These are phyloP conservation scores for Aspergillus floridensis DNA, from an alignment of 2,329 filamentous ascomycete species.

Conservation along the genomic window DNA sequence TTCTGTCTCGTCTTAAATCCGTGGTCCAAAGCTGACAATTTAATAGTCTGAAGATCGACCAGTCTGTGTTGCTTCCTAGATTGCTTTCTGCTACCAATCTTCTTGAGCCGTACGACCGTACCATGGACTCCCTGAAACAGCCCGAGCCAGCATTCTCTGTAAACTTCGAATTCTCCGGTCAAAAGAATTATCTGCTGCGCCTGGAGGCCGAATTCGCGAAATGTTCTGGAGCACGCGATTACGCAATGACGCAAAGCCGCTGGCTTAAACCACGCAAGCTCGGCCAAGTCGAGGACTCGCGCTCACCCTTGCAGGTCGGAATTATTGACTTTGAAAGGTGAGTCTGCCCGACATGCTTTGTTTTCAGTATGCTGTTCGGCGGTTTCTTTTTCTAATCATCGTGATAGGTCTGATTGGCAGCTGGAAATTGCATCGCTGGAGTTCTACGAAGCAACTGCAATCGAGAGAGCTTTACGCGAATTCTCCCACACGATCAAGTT, in stretches of 20 bases:
- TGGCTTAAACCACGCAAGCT: constrained; percentile 33
- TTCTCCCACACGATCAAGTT: constrained; percentile 33
- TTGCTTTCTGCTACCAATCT: constrained; percentile 29
- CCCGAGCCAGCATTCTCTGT: constrained; percentile 38
- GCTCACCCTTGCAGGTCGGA: constrained; percentile 34
- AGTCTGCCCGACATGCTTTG: neutral
- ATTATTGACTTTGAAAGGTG: constrained; percentile 40
- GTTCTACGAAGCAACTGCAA: constrained; percentile 32
- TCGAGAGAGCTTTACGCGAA: constrained; percentile 24
- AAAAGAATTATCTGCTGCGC: constrained; percentile 31
- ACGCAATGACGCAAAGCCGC: constrained; percentile 34
- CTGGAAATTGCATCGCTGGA: constrained; percentile 41
- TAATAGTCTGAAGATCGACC: constrained; percentile 24
- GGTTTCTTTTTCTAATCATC: constrained; percentile 3
- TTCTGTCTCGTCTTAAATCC: neutral
- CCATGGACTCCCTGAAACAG: constrained; percentile 20
- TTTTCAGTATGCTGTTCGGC: too few relatives aligned
- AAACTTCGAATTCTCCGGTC: constrained; percentile 40
- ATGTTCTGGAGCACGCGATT: constrained; percentile 28
- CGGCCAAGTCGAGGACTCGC: constrained; percentile 21
- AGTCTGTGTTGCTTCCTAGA: constrained; percentile 28
- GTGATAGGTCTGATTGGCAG: constrained; percentile 40
- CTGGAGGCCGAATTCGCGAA: constrained; percentile 39
- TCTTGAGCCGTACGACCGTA: constrained; percentile 26
- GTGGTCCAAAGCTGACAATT: constrained; percentile 7